These are phyloP conservation scores for Penicillium sumatraense DNA, from an alignment of 2,329 filamentous ascomycete species.

Conservation along the genomic window DNA sequence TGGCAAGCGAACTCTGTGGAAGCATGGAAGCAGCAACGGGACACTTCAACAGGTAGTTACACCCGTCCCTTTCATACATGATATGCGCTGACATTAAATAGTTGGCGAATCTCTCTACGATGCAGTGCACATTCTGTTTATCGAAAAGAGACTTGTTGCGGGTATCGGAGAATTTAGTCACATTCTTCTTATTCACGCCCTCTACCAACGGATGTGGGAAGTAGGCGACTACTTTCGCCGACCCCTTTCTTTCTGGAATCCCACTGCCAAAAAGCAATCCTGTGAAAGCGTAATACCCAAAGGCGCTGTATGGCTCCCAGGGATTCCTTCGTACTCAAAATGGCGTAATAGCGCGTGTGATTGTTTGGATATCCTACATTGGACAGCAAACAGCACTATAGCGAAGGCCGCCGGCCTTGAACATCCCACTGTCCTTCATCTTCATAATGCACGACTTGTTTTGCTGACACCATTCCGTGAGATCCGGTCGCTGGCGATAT, in stretches of 20 bases:
- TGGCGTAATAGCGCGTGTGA: slow-evolving; percentile 51
- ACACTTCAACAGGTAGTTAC: slow-evolving; percentile 25
- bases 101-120: slow-evolving; percentile 44
- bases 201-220: slow-evolving; percentile 57
- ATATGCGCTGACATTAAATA: slow-evolving; percentile 4
- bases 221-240: slow-evolving; percentile 51
- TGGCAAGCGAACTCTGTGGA: slow-evolving; percentile 45
- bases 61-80: background rate
- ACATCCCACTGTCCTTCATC: slow-evolving; percentile 59
- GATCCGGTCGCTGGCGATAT: slow-evolving; percentile 50
- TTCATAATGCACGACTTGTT: slow-evolving; percentile 59
- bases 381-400: slow-evolving; percentile 60
- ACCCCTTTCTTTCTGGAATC: slow-evolving; percentile 52
- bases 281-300: slow-evolving; percentile 38
- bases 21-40: slow-evolving; percentile 36
- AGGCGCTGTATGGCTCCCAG: slow-evolving; percentile 52
- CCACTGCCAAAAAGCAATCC: slow-evolving; percentile 47
- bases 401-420: slow-evolving; percentile 56
- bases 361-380: slow-evolving; percentile 61
- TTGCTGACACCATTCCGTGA: slow-evolving; percentile 55
- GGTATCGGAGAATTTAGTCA: slow-evolving; percentile 56
- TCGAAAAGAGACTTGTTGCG: slow-evolving; percentile 52
- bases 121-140: slow-evolving; percentile 53
- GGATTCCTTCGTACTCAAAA: slow-evolving; percentile 52
- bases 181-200: slow-evolving; percentile 54